A percentile compares a stretch with the other conserved stretches of the same genome.
These are phyloP conservation scores for Solanum rostratum DNA, from an alignment of 257 asterid genomes.

Conservation along the genomic window DNA sequence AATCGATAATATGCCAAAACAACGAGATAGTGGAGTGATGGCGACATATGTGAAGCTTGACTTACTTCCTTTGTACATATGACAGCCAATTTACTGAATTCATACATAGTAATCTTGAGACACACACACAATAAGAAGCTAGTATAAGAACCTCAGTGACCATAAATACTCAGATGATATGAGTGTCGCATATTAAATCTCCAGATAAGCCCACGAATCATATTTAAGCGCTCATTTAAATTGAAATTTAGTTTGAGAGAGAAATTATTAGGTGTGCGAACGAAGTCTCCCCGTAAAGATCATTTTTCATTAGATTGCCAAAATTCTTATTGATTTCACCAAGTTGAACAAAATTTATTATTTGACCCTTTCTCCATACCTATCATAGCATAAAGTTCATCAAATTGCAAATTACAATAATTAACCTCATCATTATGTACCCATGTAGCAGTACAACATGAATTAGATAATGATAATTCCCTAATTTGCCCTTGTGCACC, in stretches of 20 bases:
- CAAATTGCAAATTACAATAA: conserved; percentile 23
- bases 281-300: too few species aligned
- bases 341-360: background rate
- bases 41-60: background rate
- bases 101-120: background rate
- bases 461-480: conserved; percentile 30
- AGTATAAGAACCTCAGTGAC: background rate
- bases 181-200: background rate
- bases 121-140: background rate
- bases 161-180: background rate
- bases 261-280: background rate
- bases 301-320: too few species aligned
- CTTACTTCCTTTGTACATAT: background rate
- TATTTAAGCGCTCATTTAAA: background rate
- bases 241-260: background rate
- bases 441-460: conserved; percentile 36
- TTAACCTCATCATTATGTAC: conserved; percentile 12
- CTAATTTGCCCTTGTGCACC: conserved; percentile 4
- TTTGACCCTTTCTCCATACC: conserved; percentile 18
- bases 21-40: background rate
- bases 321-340: background rate
- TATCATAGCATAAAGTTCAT: conserved; percentile 59
- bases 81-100: background rate
- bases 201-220: background rate
- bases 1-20: background rate